A percentile compares a stretch with the other conserved stretches of the same genome.
Evolutionary conservation across 2,329 filamentous ascomycete species (phyloP).

Genomic region (Sodiomyces alkalinus): DNA sequence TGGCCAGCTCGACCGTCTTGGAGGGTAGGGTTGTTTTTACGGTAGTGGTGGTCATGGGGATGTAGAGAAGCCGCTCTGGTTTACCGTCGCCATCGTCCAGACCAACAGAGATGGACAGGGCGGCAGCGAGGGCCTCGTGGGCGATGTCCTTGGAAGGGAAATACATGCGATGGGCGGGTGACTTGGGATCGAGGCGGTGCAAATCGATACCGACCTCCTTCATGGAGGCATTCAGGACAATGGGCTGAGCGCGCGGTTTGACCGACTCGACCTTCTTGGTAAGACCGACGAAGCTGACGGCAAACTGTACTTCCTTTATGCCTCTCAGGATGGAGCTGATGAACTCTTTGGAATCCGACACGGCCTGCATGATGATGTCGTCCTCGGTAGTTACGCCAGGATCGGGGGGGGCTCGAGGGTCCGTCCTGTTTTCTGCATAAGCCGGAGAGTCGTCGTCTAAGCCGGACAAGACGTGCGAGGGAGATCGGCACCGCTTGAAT

Average conservation of each 20-base stretch:
- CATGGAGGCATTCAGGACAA: constrained; percentile 78
- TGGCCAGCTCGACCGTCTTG: constrained; percentile 73
- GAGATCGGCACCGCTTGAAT: constrained; percentile 29
- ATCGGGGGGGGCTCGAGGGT: constrained; percentile 56
- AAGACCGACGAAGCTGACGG: constrained; percentile 77
- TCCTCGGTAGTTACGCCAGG: constrained; percentile 51
- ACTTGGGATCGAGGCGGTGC: constrained; percentile 79
- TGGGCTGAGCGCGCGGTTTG: constrained; percentile 50
- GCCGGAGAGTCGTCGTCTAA: constrained; percentile 33
- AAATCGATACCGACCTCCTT: constrained; percentile 93
- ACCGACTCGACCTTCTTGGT: constrained; percentile 63
- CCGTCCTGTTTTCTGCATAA: constrained; percentile 55
- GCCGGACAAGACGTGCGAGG: constrained; percentile 16
- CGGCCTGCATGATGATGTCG: constrained; percentile 50
- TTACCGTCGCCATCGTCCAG: constrained; percentile 80
- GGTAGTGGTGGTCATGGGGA: constrained; percentile 94
- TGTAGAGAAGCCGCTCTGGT: constrained; percentile 75
- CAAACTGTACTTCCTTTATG: constrained; percentile 93
- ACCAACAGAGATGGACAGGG: constrained; percentile 81
- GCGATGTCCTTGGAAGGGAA: constrained; percentile 86
- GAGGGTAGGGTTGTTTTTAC: constrained; percentile 88
- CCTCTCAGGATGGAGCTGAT: constrained; percentile 78
- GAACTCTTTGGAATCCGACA: constrained; percentile 88
- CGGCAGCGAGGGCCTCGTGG: constrained; percentile 84
- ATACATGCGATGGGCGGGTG: constrained; percentile 95